phyloP scores from a whole-genome alignment of 1,284 basidiomycete genomes.

The Leccinum subrobustum region DNA sequence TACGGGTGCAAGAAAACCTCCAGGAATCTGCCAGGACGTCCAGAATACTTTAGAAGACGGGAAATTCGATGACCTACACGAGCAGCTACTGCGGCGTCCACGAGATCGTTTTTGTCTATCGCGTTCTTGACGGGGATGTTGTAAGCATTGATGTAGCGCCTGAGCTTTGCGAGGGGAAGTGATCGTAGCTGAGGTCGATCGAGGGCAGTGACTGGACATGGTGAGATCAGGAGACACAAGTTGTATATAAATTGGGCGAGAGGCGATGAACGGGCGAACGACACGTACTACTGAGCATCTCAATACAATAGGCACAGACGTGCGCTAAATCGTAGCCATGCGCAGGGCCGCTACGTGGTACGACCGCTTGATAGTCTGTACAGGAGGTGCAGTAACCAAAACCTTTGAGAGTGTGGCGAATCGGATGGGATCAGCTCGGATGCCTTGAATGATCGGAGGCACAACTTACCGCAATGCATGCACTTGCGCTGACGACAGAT shows the following conservation, averaged over 20 bases:
- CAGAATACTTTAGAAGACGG: constrained; percentile 11
- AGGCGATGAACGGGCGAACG: not conserved
- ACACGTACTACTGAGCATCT: constrained; percentile 61
- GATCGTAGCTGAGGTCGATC: constrained; percentile 53
- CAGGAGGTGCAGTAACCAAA: constrained; percentile 71
- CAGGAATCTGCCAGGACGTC: constrained; percentile 24
- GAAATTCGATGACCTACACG: constrained; percentile 40
- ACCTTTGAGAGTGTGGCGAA: constrained; percentile 40
- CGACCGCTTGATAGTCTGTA: constrained; percentile 70
- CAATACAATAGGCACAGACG: constrained; percentile 73
- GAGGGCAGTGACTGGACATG: constrained; percentile 61
- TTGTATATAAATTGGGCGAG: not conserved
- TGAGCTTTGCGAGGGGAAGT: constrained; percentile 57
- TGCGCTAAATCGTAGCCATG: constrained; percentile 60
- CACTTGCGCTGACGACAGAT: constrained; percentile 64
- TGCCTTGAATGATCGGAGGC: not conserved
- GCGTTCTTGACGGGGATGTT: constrained; percentile 59
- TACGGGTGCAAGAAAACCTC: constrained; percentile 32
- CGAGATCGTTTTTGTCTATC: constrained; percentile 74
- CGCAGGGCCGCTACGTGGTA: constrained; percentile 53
- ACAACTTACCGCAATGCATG: constrained; percentile 69
- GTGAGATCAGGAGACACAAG: not conserved
- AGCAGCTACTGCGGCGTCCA: constrained; percentile 57
- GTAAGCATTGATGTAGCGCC: constrained; percentile 68
- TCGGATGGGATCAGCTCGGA: not conserved